Evolutionary conservation across 169 alveolate species (phyloP).

Genomic region (Plasmodium vivax): DNA sequence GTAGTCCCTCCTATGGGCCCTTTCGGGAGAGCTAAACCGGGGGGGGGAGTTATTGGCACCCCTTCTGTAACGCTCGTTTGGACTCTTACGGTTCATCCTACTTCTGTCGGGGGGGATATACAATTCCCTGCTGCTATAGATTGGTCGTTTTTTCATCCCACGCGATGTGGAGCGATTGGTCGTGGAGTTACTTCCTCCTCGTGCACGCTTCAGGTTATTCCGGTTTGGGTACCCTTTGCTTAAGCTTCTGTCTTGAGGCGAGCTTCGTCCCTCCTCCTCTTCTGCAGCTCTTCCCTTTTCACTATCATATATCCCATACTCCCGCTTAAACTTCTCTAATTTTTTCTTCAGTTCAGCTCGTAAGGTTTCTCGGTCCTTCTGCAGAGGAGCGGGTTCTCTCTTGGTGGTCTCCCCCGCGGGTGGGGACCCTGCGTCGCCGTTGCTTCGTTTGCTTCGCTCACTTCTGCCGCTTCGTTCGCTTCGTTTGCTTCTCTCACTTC

Average conservation of each 20-base stretch:
- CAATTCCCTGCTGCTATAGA: background rate
- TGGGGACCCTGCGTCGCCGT: background rate
- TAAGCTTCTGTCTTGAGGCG: background rate
- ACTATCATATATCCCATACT: slow-evolving; percentile 14
- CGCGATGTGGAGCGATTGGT: background rate
- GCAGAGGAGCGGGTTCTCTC: background rate
- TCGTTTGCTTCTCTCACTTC: background rate
- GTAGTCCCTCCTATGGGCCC: background rate
- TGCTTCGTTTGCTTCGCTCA: background rate
- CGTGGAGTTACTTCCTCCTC: background rate
- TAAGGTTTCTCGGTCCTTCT: slow-evolving; percentile 13
- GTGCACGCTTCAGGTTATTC: background rate
- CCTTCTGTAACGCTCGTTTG: background rate
- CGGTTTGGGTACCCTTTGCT: background rate
- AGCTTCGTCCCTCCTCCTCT: background rate
- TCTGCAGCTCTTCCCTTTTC: background rate
- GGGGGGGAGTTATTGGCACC: background rate
- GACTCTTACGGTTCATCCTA: background rate
- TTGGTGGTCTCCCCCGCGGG: background rate
- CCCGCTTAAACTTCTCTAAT: slow-evolving; percentile 56
- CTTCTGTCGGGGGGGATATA: background rate
- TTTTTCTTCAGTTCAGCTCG: slow-evolving; percentile 32
- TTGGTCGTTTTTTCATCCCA: background rate
- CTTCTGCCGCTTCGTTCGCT: background rate
- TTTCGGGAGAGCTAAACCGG: background rate